phyloP scores from a whole-genome alignment of 192 early-diverging fungal genomes.

The Backusella australiensis region DNA sequence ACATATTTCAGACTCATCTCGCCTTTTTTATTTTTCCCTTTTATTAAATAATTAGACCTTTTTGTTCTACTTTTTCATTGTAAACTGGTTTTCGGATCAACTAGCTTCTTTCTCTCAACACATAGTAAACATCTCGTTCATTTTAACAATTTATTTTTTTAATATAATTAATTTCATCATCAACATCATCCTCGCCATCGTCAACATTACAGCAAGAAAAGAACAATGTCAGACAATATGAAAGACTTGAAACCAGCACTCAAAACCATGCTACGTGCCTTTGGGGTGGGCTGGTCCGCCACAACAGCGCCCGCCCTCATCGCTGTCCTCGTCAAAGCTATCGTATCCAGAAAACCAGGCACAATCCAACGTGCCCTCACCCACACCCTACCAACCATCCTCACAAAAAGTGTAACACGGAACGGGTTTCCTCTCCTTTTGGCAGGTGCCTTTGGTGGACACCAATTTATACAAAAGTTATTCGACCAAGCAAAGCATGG shows the following conservation, averaged over 20 bases:
- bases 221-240: not conserved
- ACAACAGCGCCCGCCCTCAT: slow-evolving; percentile 22
- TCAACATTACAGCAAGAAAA: not conserved
- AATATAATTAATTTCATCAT: not conserved
- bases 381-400: not conserved
- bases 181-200: not conserved
- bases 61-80: not conserved
- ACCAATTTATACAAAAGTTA: slow-evolving; percentile 13
- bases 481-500: slow-evolving; percentile 4
- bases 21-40: not conserved
- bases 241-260: slow-evolving; percentile 15
- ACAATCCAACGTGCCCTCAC: not conserved
- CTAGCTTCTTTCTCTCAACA: not conserved
- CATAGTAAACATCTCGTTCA: not conserved
- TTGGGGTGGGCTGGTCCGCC: slow-evolving; percentile 29
- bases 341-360: not conserved
- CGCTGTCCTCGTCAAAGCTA: slow-evolving; percentile 15
- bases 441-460: slow-evolving; percentile 26
- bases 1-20: not conserved
- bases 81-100: not conserved
- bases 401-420: slow-evolving; percentile 14
- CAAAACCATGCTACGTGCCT: slow-evolving; percentile 26
- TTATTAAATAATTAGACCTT: not conserved
- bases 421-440: slow-evolving; percentile 35
- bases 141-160: not conserved